Percentiles rank a stretch among this genome's conserved stretches.
These are phyloP conservation scores for Trichophyton simii DNA, from an alignment of 2,329 filamentous ascomycete genomes.

Conservation along the genomic window DNA sequence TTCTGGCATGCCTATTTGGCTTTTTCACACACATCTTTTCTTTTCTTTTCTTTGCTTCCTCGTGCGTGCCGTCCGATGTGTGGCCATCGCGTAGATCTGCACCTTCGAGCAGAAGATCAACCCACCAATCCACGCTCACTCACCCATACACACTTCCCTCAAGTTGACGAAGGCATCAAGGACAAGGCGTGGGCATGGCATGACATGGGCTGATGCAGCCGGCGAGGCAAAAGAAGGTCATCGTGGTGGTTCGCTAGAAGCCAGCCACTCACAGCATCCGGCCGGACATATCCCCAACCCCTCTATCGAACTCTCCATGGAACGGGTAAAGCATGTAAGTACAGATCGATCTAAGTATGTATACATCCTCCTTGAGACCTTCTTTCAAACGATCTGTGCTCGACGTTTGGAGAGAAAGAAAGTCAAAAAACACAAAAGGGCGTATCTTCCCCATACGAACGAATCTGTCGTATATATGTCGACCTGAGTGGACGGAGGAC, in stretches of 20 bases:
- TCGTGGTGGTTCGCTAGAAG: neutral
- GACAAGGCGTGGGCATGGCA: neutral
- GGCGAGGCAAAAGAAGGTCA: neutral
- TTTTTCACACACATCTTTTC: neutral
- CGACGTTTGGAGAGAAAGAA: no score
- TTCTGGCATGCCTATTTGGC: neutral
- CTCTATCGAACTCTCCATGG: neutral
- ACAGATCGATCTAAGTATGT: neutral
- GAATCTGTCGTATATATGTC: neutral
- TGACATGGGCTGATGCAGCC: neutral
- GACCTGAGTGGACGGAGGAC: neutral
- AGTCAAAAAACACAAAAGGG: no score
- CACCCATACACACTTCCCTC: neutral
- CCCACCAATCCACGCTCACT: neutral
- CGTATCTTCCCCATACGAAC: neutral
- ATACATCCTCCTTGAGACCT: neutral
- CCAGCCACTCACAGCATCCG: neutral
- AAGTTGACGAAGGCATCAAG: neutral
- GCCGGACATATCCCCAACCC: neutral
- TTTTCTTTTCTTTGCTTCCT: neutral
- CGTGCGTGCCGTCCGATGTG: neutral
- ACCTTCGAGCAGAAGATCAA: neutral
- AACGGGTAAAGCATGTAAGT: neutral
- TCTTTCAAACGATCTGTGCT: neutral
- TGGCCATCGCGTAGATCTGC: slow-evolving; percentile 4